phyloP scores from a whole-genome alignment of 306 rosid species.

The Begonia peltatifolia region DNA sequence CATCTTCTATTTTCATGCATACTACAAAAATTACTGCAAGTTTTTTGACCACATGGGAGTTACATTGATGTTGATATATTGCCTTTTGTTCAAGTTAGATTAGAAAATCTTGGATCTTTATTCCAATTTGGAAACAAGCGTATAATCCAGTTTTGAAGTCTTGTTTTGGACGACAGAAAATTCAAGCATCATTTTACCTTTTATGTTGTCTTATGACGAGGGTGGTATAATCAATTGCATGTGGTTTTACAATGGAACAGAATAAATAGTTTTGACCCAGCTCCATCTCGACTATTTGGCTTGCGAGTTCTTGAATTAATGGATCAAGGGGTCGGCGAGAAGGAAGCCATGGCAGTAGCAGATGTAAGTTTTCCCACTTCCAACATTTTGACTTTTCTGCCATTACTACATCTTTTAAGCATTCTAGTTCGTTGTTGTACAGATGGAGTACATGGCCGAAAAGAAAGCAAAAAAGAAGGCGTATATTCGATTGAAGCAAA shows the following conservation, averaged over 20 bases:
- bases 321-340: conserved; percentile 62
- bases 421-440: conserved; percentile 10
- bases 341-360: conserved; percentile 68
- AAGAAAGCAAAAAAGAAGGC: conserved; percentile 65
- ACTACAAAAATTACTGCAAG: too few species aligned
- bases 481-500: conserved; percentile 47
- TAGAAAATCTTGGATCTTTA: too few species aligned
- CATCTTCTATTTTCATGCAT: too few species aligned
- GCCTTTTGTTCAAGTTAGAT: too few species aligned
- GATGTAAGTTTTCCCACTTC: conserved; percentile 31
- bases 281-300: conserved; percentile 68
- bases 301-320: conserved; percentile 59
- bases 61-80: too few species aligned
- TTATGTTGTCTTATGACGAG: too few species aligned
- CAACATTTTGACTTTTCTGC: background rate
- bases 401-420: background rate
- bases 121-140: too few species aligned
- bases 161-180: too few species aligned
- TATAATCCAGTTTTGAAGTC: too few species aligned
- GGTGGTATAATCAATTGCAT: too few species aligned
- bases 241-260: conserved; percentile 33
- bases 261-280: conserved; percentile 48
- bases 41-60: too few species aligned
- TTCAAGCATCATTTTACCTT: too few species aligned
- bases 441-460: conserved; percentile 76